phyloP scores from a whole-genome alignment of 2,329 filamentous ascomycete species.

The Colletotrichum truncatum region DNA sequence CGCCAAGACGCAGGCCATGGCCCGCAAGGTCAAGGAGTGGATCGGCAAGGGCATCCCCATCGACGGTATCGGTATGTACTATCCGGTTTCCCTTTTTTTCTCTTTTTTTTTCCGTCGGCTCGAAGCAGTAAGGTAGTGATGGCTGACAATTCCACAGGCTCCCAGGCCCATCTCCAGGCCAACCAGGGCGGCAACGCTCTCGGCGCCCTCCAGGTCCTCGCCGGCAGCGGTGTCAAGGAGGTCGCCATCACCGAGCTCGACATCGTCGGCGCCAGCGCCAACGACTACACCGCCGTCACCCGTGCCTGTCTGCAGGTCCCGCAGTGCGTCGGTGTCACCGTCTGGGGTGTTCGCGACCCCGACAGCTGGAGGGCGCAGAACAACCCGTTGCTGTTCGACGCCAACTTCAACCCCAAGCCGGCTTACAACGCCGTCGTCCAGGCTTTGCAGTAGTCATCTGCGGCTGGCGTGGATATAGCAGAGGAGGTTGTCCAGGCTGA shows the following conservation, averaged over 20 bases:
- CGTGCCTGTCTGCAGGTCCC: slow-evolving; percentile 65
- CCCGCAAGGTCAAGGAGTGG: slow-evolving; percentile 70
- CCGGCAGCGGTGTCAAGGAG: slow-evolving; percentile 58
- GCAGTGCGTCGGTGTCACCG: slow-evolving; percentile 73
- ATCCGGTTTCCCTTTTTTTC: too few species aligned
- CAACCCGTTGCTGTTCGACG: slow-evolving; percentile 64
- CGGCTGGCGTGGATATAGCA: too few species aligned
- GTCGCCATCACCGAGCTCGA: slow-evolving; percentile 76
- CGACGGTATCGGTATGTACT: slow-evolving; percentile 63
- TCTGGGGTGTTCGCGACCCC: slow-evolving; percentile 64
- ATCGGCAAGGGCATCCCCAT: slow-evolving; percentile 69
- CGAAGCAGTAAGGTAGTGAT: too few species aligned
- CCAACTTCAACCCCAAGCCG: slow-evolving; percentile 59
- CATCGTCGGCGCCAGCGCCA: slow-evolving; percentile 63
- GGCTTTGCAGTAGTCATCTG: slow-evolving; percentile 35
- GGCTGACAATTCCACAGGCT: slow-evolving; percentile 39
- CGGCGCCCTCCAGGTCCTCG: slow-evolving; percentile 62
- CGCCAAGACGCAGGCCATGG: slow-evolving; percentile 67
- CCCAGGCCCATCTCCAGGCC: slow-evolving; percentile 63
- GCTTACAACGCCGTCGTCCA: slow-evolving; percentile 58
- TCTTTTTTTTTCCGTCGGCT: too few species aligned
- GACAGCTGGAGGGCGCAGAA: slow-evolving; percentile 61
- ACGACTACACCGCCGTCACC: slow-evolving; percentile 67
- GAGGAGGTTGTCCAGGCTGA: too few species aligned
- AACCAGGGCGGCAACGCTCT: slow-evolving; percentile 55